Evolutionary conservation across 768 basidiomycete genomes (phyloP).

Genomic region (Macrolepiota fuliginosa): DNA sequence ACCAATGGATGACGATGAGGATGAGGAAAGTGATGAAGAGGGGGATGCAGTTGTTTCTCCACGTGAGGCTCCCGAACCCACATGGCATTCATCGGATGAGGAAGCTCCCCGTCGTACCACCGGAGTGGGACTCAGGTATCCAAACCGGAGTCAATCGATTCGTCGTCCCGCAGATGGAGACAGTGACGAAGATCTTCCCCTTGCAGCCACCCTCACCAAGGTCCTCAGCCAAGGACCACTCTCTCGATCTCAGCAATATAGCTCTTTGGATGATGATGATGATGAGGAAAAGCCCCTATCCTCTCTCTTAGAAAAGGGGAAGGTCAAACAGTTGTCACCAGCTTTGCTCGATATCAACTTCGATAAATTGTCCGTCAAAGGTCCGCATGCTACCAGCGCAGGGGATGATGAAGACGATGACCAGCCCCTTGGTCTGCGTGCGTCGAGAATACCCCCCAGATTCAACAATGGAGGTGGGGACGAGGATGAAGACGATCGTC

Average conservation of each 20-base stretch:
- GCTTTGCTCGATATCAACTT: conserved; percentile 40
- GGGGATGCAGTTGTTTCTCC: conserved; percentile 14
- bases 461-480: conserved; percentile 15
- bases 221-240: conserved; percentile 43
- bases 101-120: conserved; percentile 58
- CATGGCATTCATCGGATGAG: conserved; percentile 67
- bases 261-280: conserved; percentile 50
- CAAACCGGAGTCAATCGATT: conserved; percentile 20
- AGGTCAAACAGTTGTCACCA: conserved; percentile 25
- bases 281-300: conserved; percentile 70
- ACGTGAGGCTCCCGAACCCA: conserved; percentile 15
- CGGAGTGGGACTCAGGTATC: conserved; percentile 56
- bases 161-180: conserved; percentile 38
- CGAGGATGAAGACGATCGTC: conserved; percentile 66
- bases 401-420: conserved; percentile 62
- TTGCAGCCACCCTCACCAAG: conserved; percentile 60
- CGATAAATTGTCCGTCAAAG: conserved; percentile 24
- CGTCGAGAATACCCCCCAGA: conserved; percentile 42
- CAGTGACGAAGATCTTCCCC: conserved; percentile 80
- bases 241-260: conserved; percentile 18
- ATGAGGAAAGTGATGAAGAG: conserved; percentile 45
- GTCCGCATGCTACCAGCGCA: not conserved
- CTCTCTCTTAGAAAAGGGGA: conserved; percentile 47
- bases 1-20: conserved; percentile 43
- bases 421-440: conserved; percentile 68